Conservation (phyloP, 2,329 filamentous ascomycete genomes). For the Venturia nashicola region DNA sequence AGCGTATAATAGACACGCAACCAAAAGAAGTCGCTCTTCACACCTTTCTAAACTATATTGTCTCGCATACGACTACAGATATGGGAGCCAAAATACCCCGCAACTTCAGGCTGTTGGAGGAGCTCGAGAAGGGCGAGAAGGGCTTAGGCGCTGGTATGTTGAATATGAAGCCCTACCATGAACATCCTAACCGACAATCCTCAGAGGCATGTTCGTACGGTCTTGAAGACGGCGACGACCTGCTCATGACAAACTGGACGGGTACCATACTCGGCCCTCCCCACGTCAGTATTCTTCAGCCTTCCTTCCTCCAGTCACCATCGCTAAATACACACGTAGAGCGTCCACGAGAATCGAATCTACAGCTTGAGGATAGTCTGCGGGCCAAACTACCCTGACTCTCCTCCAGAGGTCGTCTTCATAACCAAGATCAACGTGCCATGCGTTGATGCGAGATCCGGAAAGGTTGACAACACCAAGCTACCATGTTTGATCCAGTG, state of each 20-base stretch:
- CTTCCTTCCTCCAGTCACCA: background rate
- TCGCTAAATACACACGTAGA: slow-evolving; percentile 37
- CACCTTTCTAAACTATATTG: background rate
- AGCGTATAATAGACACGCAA: background rate
- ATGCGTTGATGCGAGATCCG: slow-evolving; percentile 71
- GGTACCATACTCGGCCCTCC: slow-evolving; percentile 94
- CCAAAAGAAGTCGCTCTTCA: background rate
- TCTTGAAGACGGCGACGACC: slow-evolving; percentile 83
- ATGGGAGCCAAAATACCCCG: slow-evolving; percentile 73
- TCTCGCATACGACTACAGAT: background rate
- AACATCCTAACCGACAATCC: slow-evolving; percentile 11
- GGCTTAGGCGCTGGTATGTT: slow-evolving; percentile 71
- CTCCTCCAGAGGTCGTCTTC: slow-evolving; percentile 82
- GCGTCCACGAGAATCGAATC: slow-evolving; percentile 95
- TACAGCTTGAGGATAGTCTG: slow-evolving; percentile 98
- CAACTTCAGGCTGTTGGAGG: slow-evolving; percentile 92
- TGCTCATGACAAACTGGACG: slow-evolving; percentile 98
- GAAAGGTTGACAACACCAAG: slow-evolving; percentile 72
- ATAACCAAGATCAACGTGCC: slow-evolving; percentile 94
- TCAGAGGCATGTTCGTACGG: slow-evolving; percentile 94
- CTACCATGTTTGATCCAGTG: slow-evolving; percentile 78
- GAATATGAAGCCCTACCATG: background rate
- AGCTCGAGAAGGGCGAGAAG: slow-evolving; percentile 98
- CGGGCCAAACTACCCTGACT: slow-evolving; percentile 76
- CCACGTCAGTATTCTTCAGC: slow-evolving; percentile 52